Evolutionary conservation across 73 alveolate genomes (phyloP), one percentile per base, ranked within the genome.

Genomic region (Blepharisma stoltei): DNA sequence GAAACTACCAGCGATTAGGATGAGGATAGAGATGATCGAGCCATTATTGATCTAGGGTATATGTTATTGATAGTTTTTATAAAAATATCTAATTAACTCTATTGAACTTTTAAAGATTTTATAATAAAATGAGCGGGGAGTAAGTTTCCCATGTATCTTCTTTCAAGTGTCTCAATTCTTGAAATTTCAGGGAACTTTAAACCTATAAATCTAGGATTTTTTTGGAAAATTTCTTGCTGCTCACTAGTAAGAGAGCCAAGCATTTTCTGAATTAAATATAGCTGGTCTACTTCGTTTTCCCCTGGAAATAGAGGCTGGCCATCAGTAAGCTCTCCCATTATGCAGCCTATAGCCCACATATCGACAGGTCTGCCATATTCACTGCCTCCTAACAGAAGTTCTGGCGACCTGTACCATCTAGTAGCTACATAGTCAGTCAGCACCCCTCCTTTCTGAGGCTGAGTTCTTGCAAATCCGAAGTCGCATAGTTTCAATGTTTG

Each of bases 231-330:
- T 55, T 95, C 96, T 54, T 84, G 78, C 70, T 91, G 84, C 46
- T 83, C 86, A 41, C 77, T 86, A 38, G 98, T 94, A 46, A 95
- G 78, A 53, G 90, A 89, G 1, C 98, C 98, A 46, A 95, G 84
- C 7, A 87, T 78, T 78, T 95, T 95, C 70, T 92, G 87, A 7
- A 95, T 95, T 53, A 91, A 77, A 85, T 87, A 87, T 7, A 95
- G 91, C 84, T 95, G 84, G 73, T 95, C 99, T n/a, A 89, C 77
- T 77, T 93, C 98, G 78, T 88, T 86, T 43, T 94, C 97, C 43
- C 99, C 99, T 55, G 98, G 98, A 84, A 94, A 94, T 69, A 94
- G 88, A 9, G 99, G 99, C 71, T 94, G 88, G 0, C 97, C 96
- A 90, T 94, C 99, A 18, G 87, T 93, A 41, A 94, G 76, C 85